Evolutionary conservation across 352 stramenopile genomes (phyloP).

Genomic region (Phytopythium boreale): DNA sequence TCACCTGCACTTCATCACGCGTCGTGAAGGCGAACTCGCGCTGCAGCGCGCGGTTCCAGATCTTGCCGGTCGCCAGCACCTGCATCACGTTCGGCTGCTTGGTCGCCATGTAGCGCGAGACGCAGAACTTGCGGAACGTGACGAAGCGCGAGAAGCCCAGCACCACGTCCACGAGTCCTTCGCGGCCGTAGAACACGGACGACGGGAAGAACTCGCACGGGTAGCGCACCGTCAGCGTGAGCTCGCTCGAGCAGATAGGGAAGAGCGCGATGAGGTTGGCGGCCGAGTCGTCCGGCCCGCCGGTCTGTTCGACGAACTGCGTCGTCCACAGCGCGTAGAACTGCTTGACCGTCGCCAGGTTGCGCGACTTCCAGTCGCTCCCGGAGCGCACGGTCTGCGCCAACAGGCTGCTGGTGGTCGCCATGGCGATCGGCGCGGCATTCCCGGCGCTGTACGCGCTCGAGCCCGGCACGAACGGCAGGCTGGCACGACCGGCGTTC

Average conservation of each 20-base stretch:
- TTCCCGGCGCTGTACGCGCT: constrained; percentile 6
- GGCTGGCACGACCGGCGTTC: constrained; percentile 9
- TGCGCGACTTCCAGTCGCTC: constrained; percentile 80
- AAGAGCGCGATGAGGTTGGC: constrained; percentile 73
- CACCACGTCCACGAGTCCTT: constrained; percentile 79
- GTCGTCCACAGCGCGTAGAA: constrained; percentile 82
- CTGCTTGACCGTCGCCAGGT: constrained; percentile 77
- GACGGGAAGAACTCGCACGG: constrained; percentile 79
- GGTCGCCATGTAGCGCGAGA: constrained; percentile 72
- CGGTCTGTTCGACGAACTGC: constrained; percentile 63
- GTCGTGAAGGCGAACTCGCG: constrained; percentile 82
- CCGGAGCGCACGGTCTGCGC: constrained; percentile 75
- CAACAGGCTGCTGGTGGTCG: constrained; percentile 29
- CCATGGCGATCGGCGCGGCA: constrained; percentile 6
- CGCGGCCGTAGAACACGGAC: constrained; percentile 72
- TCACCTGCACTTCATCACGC: constrained; percentile 76
- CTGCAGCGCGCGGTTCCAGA: constrained; percentile 81
- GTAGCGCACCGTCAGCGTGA: constrained; percentile 72
- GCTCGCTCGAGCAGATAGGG: constrained; percentile 78
- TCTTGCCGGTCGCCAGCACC: constrained; percentile 64
- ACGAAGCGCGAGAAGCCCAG: constrained; percentile 73
- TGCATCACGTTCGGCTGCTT: constrained; percentile 83
- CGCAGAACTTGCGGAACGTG: constrained; percentile 64
- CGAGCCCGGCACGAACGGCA: constrained; percentile 20
- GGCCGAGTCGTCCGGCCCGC: constrained; percentile 43